Evolutionary conservation across 2,329 filamentous ascomycete species (phyloP), one percentile per base, ranked within the genome.

Genomic region (Gnomoniopsis smithogilvyi): DNA sequence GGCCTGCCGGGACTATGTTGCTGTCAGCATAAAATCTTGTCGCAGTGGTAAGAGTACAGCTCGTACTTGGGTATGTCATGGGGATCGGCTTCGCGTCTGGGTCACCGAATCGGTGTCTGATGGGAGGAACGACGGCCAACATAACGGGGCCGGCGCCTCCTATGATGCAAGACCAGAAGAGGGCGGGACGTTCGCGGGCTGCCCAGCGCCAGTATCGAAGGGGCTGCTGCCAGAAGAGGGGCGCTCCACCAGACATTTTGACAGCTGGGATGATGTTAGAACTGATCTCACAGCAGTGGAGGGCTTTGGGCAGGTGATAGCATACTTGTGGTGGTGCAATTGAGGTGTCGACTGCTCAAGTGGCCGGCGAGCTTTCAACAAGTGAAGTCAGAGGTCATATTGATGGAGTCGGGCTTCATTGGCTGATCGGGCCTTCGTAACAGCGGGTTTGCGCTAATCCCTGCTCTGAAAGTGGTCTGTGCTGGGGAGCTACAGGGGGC

Each of bases 31-130:
- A 24, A 14, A n/a, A 22, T 15, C 19, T 38, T 30, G 41, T 33
- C 8, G 19, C 11, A 17, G 12, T 21, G 11, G 7, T 19, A 10
- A 19, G 54, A 34, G 26, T 11, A 3, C 3, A 21, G 36, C 8
- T 84, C 91, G 73, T 84, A 98, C 94, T 85, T 62, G 95, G 95
- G 80, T 98, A 99, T 72, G 92, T 96, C 74, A 93, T 78, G 34
- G 95, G 95, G 64, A 98, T 87, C 59, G 80, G 84, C 64, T 84
- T 78, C 64, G 89, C 83, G 67, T 87, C 83, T 67, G 86, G 77
- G 72, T 96, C 92, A 67, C 93, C 93, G 59, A 96, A 74, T 64
- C 78, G 80, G 63, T 79, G 77, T 73, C 93, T 81, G 66, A 96
- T 79, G 51, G 91, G 89, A 47, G 93, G 92, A 1, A 91, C 88